Evolutionary conservation across 352 stramenopile species (phyloP).

Genomic region (Pythium sukuiense): DNA sequence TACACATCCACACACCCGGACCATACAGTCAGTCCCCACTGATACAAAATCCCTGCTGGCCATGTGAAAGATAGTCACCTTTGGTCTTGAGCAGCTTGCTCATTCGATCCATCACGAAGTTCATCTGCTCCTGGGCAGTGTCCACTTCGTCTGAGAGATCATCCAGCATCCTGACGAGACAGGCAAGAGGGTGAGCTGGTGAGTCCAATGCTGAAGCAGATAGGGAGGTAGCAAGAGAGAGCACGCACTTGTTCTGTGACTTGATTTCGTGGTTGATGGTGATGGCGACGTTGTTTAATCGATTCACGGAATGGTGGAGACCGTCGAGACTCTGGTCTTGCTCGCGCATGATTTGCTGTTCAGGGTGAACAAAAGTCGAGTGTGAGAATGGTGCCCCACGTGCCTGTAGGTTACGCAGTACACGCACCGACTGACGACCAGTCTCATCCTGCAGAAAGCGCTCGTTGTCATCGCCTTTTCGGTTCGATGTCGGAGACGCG

Average conservation of each 20-base stretch:
- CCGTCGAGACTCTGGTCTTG: conserved; percentile 65
- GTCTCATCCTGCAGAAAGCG: conserved; percentile 60
- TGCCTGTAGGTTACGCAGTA: not conserved
- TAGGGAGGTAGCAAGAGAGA: too few relatives aligned
- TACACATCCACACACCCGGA: conserved; percentile 15
- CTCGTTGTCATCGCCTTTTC: conserved; percentile 44
- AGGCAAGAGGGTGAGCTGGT: not conserved
- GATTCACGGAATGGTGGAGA: conserved; percentile 52
- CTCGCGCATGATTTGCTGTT: conserved; percentile 66
- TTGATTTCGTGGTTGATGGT: conserved; percentile 73
- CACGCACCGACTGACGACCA: conserved; percentile 48
- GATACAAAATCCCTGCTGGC: not conserved
- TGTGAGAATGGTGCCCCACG: not conserved
- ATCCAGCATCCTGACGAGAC: conserved; percentile 63
- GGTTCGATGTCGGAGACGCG: conserved; percentile 12
- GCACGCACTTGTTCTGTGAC: conserved; percentile 71
- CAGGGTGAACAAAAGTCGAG: not conserved
- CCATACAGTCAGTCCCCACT: not conserved
- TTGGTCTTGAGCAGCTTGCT: conserved; percentile 80
- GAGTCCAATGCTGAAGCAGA: too few relatives aligned
- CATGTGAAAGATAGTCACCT: conserved; percentile 33
- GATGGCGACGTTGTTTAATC: conserved; percentile 65
- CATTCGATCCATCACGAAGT: conserved; percentile 80
- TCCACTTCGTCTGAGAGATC: conserved; percentile 71
- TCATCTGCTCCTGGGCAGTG: conserved; percentile 77